Base-by-base conservation (phyloP, 2,329 filamentous ascomycete species). In the Pseudocercospora pini-densiflorae region DNA sequence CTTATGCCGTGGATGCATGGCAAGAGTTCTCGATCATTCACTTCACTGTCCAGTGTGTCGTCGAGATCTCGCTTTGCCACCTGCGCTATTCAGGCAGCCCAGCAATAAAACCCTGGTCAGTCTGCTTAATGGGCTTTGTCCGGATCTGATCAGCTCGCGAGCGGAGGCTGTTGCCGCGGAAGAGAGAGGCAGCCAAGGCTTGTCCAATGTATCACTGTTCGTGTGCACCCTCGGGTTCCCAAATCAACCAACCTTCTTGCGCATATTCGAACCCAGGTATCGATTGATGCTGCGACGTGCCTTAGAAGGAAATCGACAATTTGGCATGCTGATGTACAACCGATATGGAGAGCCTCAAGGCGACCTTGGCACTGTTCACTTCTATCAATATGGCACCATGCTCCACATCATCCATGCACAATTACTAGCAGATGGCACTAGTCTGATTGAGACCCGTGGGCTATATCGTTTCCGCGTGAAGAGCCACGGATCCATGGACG, bases 231-330 rank as follows among this genome's bases (percentile, higher is more conserved):
- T 96, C 8, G 87, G 92, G 0, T 94, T 95, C 72, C 94, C 94
- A 0, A 84, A 85, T 1, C 93, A 94, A 87, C 92, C 91, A 0
- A 94, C 92, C 0, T 95, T 95, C 71, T 82, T 97, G 2, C 92
- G 96, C 73, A 87, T 97, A n/a, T 97, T 97, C 75, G 94, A 97
- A 77, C 92, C 92, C n/a, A 87, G 92, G 6, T 97, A 97, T 76
- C 88, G 92, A 7, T 83, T 95, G n/a, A 95, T 97, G 92, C 90
- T 97, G 43, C 86, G 90, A 55, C 87, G 93, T 40, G 90, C 88
- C 0, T 82, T 96, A 61, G 90, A 93, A 68, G 88, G 89, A 0
- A 87, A 90, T 67, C 84, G 87, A 14, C 91, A 88, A 24, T 97
- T 97, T 74, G 94, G 94, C 24, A 97, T 97, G 91, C 86, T 97